Percentiles rank a stretch among this genome's conserved stretches.
phyloP scores from a whole-genome alignment of 306 rosid species.

The Rosa rugosa region DNA sequence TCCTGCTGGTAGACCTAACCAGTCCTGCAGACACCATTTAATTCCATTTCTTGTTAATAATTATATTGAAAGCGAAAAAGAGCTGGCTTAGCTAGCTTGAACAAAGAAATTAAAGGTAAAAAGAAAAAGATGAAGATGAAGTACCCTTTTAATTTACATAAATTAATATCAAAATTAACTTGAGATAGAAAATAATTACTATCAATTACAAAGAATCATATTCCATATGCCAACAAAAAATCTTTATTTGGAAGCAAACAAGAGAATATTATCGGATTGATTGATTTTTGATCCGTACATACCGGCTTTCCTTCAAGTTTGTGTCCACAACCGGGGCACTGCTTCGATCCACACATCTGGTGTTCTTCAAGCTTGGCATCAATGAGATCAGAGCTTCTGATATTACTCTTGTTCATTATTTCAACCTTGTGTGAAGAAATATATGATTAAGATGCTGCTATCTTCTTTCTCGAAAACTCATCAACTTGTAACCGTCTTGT shows the following conservation, averaged over 20 bases:
- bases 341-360: constrained; percentile 95
- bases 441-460: constrained; percentile 25
- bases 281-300: constrained; percentile 16
- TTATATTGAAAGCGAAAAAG: constrained; percentile 10
- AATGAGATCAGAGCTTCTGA: constrained; percentile 78
- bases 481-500: constrained; percentile 21
- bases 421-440: neutral
- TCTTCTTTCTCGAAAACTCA: constrained; percentile 27
- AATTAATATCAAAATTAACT: neutral
- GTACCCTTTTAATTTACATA: constrained; percentile 28
- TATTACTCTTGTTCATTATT: constrained; percentile 49
- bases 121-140: constrained; percentile 31
- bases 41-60: constrained; percentile 3
- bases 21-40: constrained; percentile 57
- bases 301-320: constrained; percentile 85
- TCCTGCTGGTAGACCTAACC: constrained; percentile 99
- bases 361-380: constrained; percentile 97
- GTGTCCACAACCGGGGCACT: constrained; percentile 96
- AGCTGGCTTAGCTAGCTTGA: neutral
- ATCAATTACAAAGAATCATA: neutral
- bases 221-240: neutral
- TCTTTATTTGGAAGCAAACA: neutral
- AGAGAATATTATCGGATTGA: neutral
- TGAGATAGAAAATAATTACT: constrained; percentile 8
- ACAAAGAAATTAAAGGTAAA: constrained; percentile 21